Base-by-base conservation (phyloP, 345 rosid species). In the Citrus glauca region DNA sequence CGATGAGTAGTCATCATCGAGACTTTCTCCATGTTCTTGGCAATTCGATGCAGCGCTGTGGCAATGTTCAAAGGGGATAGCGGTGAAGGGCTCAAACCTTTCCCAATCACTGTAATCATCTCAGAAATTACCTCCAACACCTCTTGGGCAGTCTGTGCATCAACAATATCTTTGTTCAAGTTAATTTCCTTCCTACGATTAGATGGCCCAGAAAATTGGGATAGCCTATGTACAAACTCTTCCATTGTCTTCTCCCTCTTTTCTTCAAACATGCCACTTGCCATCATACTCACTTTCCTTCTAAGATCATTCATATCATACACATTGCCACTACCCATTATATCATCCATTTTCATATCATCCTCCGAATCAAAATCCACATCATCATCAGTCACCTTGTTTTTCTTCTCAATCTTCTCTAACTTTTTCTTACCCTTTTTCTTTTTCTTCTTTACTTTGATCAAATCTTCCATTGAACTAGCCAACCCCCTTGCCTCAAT, bases 21-120 rank as follows among this genome's bases (percentile, higher is more conserved):
- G 65, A 89, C 92, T 84, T 92, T 90, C 88, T 95, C 99, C 98
- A 95, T 93, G 84, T 90, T 93, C 92, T 91, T 93, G 59, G 97
- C 97, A 75, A 95, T 92, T 65, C 98, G 85, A 80, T 93, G 97
- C 65, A 95, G 90, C 5, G 95, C 91, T 70, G 97, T 93, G 71
- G 98, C 94, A 77, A 93, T 84, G 81, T 95, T 92, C 78, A 95
- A 27, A 33, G 98, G 97, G 32, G 97, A 88, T n/a, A 93, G 83
- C 0, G 97, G 98, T 2, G 94, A 93, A 70, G 98, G 99, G 57
- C 88, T 92, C 84, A 95, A 81, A 66, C 98, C 98, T 86, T 93
- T 95, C 69, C 92, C 92, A 70, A 93, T 94, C 11, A 93, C 98
- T 87, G 86, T 80, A 55, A 93, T 91, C 81, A 87, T 86, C 77